Evolutionary conservation across 306 rosid species (phyloP).

Genomic region (Citrullus mucosospermus): DNA sequence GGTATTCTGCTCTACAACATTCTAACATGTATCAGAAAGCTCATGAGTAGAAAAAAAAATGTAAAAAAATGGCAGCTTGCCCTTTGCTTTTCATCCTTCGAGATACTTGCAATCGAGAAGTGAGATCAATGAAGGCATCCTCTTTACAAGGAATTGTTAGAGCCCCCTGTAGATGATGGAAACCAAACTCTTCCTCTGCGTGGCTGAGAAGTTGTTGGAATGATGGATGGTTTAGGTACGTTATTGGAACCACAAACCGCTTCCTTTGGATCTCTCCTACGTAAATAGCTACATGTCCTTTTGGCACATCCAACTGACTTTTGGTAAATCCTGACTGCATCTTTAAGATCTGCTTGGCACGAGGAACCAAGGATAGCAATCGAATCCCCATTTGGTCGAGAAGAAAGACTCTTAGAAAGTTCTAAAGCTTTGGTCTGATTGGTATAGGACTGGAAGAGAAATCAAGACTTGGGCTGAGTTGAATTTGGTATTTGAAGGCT

Average conservation of each 20-base stretch:
- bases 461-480: background rate
- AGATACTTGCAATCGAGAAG: constrained; percentile 10
- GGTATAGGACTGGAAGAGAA: background rate
- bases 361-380: constrained; percentile 1
- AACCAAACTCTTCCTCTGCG: constrained; percentile 36
- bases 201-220: constrained; percentile 11
- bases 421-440: background rate
- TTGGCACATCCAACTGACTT: background rate
- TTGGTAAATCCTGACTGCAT: background rate
- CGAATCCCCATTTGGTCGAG: background rate
- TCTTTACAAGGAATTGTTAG: constrained; percentile 36
- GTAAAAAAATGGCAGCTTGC: background rate
- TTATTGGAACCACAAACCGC: constrained; percentile 9
- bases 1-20: background rate
- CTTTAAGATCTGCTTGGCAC: background rate
- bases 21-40: background rate
- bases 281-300: constrained; percentile 3
- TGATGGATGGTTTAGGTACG: constrained; percentile 15
- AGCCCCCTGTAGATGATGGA: constrained; percentile 33
- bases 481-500: background rate
- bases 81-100: background rate
- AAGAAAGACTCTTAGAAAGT: background rate
- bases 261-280: constrained; percentile 10
- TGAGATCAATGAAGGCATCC: constrained; percentile 23
- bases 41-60: background rate